These are phyloP conservation scores for Citrus reticulata DNA, from an alignment of 345 rosid species.

Conservation along the genomic window DNA sequence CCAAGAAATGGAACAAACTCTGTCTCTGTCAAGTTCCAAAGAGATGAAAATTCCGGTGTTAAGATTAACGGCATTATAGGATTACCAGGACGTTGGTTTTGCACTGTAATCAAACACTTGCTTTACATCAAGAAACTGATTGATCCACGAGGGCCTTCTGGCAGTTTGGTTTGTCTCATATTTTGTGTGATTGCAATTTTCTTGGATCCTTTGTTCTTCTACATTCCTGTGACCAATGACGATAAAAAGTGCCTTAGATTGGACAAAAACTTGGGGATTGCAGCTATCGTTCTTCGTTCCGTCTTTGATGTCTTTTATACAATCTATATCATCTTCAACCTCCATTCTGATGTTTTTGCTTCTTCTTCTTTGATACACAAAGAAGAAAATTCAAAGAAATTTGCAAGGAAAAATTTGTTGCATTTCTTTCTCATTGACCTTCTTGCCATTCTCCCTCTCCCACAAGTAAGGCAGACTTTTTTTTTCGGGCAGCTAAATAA, in stretches of 20 bases:
- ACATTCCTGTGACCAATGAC: constrained; percentile 1
- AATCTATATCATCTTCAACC: not conserved
- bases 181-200: not conserved
- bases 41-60: not conserved
- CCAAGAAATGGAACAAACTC: not conserved
- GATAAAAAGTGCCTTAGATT: constrained; percentile 4
- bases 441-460: constrained; percentile 48
- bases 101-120: not conserved
- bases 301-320: not conserved
- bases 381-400: not conserved
- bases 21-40: not conserved
- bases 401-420: not conserved
- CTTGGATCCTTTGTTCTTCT: constrained; percentile 16
- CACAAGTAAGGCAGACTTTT: constrained; percentile 26
- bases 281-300: constrained; percentile 13
- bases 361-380: not conserved
- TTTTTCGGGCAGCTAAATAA: not conserved
- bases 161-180: not conserved
- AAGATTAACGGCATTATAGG: not conserved
- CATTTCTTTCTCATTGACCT: constrained; percentile 27
- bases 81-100: not conserved
- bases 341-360: not conserved
- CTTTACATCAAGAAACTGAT: not conserved
- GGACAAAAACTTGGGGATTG: constrained; percentile 12
- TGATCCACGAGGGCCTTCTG: not conserved